Percentiles rank a stretch among this genome's conserved stretches.
These are phyloP conservation scores for Syzygium aromaticum DNA, from an alignment of 345 rosid species.

Conservation along the genomic window DNA sequence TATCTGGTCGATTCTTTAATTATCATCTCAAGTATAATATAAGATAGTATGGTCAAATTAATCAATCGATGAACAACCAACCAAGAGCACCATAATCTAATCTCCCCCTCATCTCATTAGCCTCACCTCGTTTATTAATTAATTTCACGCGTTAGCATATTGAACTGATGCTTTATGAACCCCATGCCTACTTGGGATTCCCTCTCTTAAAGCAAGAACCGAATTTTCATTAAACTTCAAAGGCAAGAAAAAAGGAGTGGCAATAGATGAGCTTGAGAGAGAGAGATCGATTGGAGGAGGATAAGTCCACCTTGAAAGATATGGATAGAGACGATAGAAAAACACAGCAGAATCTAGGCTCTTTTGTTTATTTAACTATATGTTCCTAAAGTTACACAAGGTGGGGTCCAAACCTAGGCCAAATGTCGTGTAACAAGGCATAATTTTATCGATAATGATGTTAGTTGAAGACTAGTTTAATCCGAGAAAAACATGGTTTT, in stretches of 20 bases:
- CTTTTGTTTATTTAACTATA: slow-evolving; percentile 19
- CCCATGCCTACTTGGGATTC: slow-evolving; percentile 64
- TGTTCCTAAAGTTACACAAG: slow-evolving; percentile 45
- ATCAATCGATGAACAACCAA: not conserved
- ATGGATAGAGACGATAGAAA: slow-evolving; percentile 30
- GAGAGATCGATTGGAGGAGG: slow-evolving; percentile 24
- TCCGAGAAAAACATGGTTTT: slow-evolving; percentile 61
- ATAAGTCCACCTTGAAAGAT: slow-evolving; percentile 25
- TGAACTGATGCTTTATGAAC: slow-evolving; percentile 36
- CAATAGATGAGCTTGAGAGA: slow-evolving; percentile 26
- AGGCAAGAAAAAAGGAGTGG: slow-evolving; percentile 15
- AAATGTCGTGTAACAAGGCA: slow-evolving; percentile 67
- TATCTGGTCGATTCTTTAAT: not conserved
- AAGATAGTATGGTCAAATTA: not conserved
- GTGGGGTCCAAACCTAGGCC: slow-evolving; percentile 40
- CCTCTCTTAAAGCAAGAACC: slow-evolving; percentile 22
- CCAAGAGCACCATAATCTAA: not conserved
- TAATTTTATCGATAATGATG: slow-evolving; percentile 15
- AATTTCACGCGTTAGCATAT: slow-evolving; percentile 35
- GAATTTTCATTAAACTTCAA: slow-evolving; percentile 13
- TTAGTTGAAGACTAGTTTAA: slow-evolving; percentile 65
- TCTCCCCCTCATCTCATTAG: not conserved
- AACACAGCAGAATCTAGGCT: slow-evolving; percentile 24
- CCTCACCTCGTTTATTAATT: not conserved
- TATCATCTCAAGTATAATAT: not conserved